phyloP scores from a whole-genome alignment of 768 basidiomycete genomes.

The Termitomyces sp. region DNA sequence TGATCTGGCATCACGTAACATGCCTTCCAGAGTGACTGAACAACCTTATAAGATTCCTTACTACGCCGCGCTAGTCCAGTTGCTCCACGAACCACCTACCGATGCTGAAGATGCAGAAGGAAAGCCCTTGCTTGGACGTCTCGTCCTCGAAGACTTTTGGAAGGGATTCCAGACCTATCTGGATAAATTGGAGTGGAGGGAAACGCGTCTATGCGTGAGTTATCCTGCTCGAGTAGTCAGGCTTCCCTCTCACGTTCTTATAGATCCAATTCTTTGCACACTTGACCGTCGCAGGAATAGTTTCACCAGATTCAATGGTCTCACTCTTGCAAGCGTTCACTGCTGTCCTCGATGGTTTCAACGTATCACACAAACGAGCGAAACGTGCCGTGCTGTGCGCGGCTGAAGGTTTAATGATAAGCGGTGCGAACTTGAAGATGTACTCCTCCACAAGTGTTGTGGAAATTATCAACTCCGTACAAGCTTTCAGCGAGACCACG shows the following conservation, averaged over 20 bases:
- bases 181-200: constrained; percentile 88
- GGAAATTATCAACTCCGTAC: constrained; percentile 69
- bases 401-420: constrained; percentile 76
- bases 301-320: constrained; percentile 75
- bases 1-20: not conserved
- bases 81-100: constrained; percentile 49
- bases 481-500: constrained; percentile 61
- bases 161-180: constrained; percentile 86
- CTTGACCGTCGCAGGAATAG: constrained; percentile 67
- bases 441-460: constrained; percentile 51
- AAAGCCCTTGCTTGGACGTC: constrained; percentile 50
- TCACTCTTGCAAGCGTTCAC: constrained; percentile 80
- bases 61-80: constrained; percentile 75
- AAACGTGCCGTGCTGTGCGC: constrained; percentile 78
- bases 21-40: constrained; percentile 64
- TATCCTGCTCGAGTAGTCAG: not conserved
- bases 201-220: constrained; percentile 82
- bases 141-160: constrained; percentile 84
- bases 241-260: not conserved
- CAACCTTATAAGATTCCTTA: constrained; percentile 92
- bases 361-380: constrained; percentile 80
- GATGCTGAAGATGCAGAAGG: constrained; percentile 30
- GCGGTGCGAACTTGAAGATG: constrained; percentile 61
- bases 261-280: constrained; percentile 95
- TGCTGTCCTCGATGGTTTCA: constrained; percentile 84